Base-by-base conservation (phyloP, 2,329 filamentous ascomycete genomes). In the Alternaria brassicae region DNA sequence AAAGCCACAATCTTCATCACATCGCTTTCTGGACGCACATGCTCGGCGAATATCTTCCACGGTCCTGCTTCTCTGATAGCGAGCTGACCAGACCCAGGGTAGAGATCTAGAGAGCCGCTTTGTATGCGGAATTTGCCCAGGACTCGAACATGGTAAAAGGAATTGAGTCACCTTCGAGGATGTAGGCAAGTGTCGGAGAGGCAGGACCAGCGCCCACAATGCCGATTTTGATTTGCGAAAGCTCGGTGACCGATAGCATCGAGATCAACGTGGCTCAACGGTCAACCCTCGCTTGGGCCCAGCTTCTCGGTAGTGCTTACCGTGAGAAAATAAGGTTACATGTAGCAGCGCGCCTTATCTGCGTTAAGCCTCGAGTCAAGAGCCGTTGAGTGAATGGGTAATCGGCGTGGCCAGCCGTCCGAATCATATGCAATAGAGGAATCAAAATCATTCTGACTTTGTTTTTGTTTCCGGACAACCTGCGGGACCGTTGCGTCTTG, bases 21-120 rank as follows among this genome's bases (percentile, higher is more conserved):
- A 54, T 87, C 84, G 55, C 81, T 80, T 60, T 86, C 84, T 41
- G 83, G 83, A 37, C 85, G 81, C 2, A 83, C 82, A 52, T 81
- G 61, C 60, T 81, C 77, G n/a, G 77, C 64, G 70, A 87, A 88
- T 30, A 81, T 76, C 1, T 82, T 79, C 70, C 78, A 83, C 6
- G 87, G 72, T 0, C 79, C 80, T 4, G 83, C 83, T 56, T 83
- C 81, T 52, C 80, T 80, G 47, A 88, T 68, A 0, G 85, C 85
- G 4, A 77, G 74, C 30, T 86, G 80, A 0, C 85, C 85, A 1
- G 81, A 82, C 3, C 75, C 62, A 0, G 80, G 80, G 62, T 88
- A 85, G 8, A 88, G 72, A 65, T 87, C 85, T 2, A 88, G 79
- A n/a, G 62, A 62, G 3, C 71, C 71, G 37, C 72, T 70, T 60